Evolutionary conservation across 2,329 filamentous ascomycete genomes (phyloP), one percentile per base, ranked within the genome.

Genomic region (Elsinoe arachidis): DNA sequence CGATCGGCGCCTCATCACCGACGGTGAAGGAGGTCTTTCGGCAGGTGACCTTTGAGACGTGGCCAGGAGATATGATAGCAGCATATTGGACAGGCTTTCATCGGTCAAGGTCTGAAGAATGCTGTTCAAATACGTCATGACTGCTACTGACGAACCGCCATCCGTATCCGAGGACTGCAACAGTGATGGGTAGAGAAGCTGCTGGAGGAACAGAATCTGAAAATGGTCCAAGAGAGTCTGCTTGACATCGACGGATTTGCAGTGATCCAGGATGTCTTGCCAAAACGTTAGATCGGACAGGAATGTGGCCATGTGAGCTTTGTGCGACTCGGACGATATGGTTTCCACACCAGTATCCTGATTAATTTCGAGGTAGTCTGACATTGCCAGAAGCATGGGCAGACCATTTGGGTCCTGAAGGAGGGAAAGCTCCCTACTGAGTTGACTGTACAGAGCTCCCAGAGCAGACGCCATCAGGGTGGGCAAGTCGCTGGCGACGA

Each of bases 231-330:
- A 79, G 53, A 99, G 76, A 0, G 91, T 96, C 63, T 89, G 89
- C 69, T 92, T 93, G 64, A 99, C 90, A 68, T 97, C 92, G 1
- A 85, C 78, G 2, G 92, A 97, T 65, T 85, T 84, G 74, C 93
- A 99, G 72, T 97, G 92, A 69, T 97, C 93, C 60, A 99, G 77
- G 34, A 96, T 91, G 70, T 99, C 93, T 73, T 99, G 93, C 93
- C 93, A 99, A 68, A 99, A 99, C 5, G 95, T 78, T 51, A 99
- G 79, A 68, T 97, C 95, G 0, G 93, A 96, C 41, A 99, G 78
- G 67, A 99, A 99, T 0, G 91, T 95, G 56, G 92, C 85, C 67
- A 97, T 82, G 65, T 96, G 89, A n/a, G 84, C 81, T 65, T 89
- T 87, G 61, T 95, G 90, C 59, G 90, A 83, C 1, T 80, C 76